Evolutionary conservation across 805 yeast genomes (phyloP), one percentile per base, ranked within the genome.

Genomic region (Saccharomyces paradoxus): DNA sequence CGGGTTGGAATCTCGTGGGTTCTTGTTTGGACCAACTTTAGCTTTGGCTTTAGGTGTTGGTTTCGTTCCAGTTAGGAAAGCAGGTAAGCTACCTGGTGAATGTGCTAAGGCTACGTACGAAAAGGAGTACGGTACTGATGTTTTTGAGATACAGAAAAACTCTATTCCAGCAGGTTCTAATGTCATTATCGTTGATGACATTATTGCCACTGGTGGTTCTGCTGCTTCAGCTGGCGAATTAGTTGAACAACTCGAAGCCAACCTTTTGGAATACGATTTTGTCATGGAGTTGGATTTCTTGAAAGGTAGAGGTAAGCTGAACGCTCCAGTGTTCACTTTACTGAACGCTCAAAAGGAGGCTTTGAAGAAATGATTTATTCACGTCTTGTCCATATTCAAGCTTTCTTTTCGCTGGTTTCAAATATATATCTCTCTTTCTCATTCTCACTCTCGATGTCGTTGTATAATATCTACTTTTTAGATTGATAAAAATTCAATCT

Each of bases 191-290:
- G 95, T 94, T 41, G 99, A 94, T 72, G 99, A 94, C 68, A 90
- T 94, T 65, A 86, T 94, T 69, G 99, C 99, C 50, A 94, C 99
- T 41, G 98, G 98, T 58, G 99, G 99, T 44, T 86, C 96, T 63
- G 99, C 99, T 27, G 74, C 75, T 54, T 97, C 95, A 56, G 98
- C 98, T 46, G 97, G 96, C 56, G 86, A 89, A 66, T 79, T 94
- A 60, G 86, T 89, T 51, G 67, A 69, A 61, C 74, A 79, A 70
- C 77, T 84, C 57, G 83, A 84, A 54, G 96, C 85, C 57, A 80
- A 84, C 56, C 79, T 91, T 53, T 69, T 85, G 52, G 96, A 90
- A 73, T 94, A 83, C 71, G 75, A 86, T 60, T 94, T 94, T 68
- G 89, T 94, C 49, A 83, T 94, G 88, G 99, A 94, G 75, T 83